A percentile compares a stretch with the other conserved stretches of the same genome.
phyloP scores from a whole-genome alignment of 164 flowering plant genomes.

The Dillenia turbinata region DNA sequence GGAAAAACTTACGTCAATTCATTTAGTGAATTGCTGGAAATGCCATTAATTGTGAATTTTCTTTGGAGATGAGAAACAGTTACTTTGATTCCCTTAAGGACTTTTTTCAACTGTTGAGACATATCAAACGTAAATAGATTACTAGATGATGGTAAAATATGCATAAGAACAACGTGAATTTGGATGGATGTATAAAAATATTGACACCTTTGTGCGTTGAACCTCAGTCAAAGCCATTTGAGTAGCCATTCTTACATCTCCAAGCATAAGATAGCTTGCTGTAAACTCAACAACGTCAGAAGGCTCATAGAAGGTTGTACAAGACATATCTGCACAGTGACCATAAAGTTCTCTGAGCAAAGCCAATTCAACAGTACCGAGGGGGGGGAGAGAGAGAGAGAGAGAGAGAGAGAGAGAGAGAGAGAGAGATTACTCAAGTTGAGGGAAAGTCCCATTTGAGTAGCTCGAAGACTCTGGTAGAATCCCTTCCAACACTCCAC shows the following conservation, averaged over 20 bases:
- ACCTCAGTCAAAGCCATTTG: conserved; percentile 26
- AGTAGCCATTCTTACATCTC: conserved; percentile 29
- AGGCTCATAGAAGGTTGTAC: conserved; percentile 61
- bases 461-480: conserved; percentile 6
- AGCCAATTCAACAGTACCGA: neutral
- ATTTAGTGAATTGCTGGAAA: neutral
- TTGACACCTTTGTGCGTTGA: conserved; percentile 55
- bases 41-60: neutral
- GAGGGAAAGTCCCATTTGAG: conserved; percentile 6
- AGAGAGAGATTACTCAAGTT: conserved; percentile 1
- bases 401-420: neutral
- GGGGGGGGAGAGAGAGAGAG: neutral
- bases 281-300: conserved; percentile 48
- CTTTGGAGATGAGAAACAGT: no score
- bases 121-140: neutral
- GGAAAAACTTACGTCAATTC: neutral
- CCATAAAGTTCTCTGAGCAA: neutral
- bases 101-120: no score
- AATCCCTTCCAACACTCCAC: conserved; percentile 5
- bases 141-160: neutral
- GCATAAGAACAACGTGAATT: neutral
- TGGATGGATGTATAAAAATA: neutral
- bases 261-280: conserved; percentile 17
- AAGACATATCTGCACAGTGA: conserved; percentile 57
- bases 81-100: no score